A percentile compares a stretch with the other conserved stretches of the same genome.
These are phyloP conservation scores for Petrea volubilis DNA, from an alignment of 257 asterid species.

Conservation along the genomic window DNA sequence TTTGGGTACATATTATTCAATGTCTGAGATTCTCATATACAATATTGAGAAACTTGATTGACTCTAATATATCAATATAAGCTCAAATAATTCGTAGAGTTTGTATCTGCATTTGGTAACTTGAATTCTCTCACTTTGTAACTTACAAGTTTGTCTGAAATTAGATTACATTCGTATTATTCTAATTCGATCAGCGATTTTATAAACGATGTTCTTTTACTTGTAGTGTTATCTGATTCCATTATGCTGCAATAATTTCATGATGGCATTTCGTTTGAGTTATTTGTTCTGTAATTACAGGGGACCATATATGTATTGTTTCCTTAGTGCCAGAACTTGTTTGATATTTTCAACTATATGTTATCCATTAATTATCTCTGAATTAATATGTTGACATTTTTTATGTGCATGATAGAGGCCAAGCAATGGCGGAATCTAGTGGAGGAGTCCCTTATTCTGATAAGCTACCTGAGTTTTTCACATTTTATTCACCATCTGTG, in stretches of 20 bases:
- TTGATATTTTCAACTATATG: neutral
- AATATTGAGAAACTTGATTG: neutral
- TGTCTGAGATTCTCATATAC: neutral
- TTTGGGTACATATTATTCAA: neutral
- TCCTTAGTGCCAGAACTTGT: neutral
- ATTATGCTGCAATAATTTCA: neutral
- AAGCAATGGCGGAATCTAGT: neutral
- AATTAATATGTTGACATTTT: neutral
- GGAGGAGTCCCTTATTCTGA: conserved; percentile 14
- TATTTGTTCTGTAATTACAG: neutral
- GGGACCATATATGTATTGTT: neutral
- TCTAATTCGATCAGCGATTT: neutral
- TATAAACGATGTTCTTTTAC: neutral
- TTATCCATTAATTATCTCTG: neutral
- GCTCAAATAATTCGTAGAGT: neutral
- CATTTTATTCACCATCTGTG: conserved; percentile 14
- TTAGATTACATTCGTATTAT: neutral
- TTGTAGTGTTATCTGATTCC: neutral
- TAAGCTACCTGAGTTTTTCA: conserved; percentile 40
- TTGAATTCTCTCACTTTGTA: neutral
- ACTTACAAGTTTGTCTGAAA: neutral
- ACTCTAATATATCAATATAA: neutral
- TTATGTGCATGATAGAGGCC: neutral
- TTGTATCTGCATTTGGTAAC: neutral
- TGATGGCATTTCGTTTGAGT: neutral